Evolutionary conservation across 2,329 filamentous ascomycete species (phyloP), one percentile per base, ranked within the genome.

Genomic region (Cladosporium sp.): DNA sequence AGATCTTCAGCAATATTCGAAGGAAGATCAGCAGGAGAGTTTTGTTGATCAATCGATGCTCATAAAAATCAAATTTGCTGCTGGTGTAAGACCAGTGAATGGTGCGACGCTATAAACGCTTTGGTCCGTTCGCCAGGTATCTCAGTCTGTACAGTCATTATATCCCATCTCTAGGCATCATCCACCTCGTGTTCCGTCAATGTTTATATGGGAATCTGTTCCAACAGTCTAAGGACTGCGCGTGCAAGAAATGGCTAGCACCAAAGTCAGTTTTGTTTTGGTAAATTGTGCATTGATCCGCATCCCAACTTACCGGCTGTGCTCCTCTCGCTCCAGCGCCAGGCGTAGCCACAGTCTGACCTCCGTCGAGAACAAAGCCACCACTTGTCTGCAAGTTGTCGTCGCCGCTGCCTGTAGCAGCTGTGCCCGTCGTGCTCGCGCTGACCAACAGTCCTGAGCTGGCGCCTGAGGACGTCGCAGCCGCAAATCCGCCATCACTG

Each of bases 331-430:
- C 46, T 2, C 58, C 66, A 38, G 55, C 59, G 32, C 59, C 66
- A 38, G 64, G 61, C 14, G 63, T 66, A 22, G 66, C 66, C n/a
- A 68, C 67, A 18, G 63, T 67, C 46, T 58, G 64, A 32, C 54
- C 59, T 19, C 61, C 64, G 44, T 58, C 61, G 22, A 67, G 46
- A 8, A 69, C 61, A 44, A 69, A 68, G 9, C 61, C 61, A n/a
- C 59, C 57, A 43, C 50, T 56, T 4, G 53, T 54, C 22, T 52
- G 55, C 28, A 43, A 40, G 11, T 33, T 51, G 22, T 46, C 34
- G 10, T 37, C 44, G 18, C 44, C 32, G 13, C 18, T 22, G 8
- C 37, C 32, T 4, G 50, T 42, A 11, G 33, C 32, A 55, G 53
- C 44, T 57, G 58, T 28, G 22, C 22, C 22, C 43, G 57, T 59